Base-by-base conservation (phyloP, 2,329 filamentous ascomycete species). In the Cytospora leucostoma region DNA sequence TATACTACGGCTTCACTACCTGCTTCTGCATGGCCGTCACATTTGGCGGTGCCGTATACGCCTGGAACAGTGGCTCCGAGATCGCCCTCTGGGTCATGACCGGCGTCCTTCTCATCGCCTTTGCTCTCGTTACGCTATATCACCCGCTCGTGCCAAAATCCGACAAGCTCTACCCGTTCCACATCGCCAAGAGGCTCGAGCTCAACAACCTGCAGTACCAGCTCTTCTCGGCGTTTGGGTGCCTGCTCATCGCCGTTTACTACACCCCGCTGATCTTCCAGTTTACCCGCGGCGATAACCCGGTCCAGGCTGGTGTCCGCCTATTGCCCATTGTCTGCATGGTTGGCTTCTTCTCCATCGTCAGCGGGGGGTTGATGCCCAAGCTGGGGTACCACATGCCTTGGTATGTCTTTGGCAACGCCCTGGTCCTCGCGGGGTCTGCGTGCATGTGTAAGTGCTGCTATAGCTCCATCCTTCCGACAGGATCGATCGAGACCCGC, bases 221-320 rank as follows among this genome's bases (percentile, higher is more conserved):
- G 59, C 38, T 65, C 1, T 70, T 70, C 49, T 52, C 68, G 12
- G 57, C 61, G 1, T 67, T 68, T 0, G 70, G 70, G 0, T 63
- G 63, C 13, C 62, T 70, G 37, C 62, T 69, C 6, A 62, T 63
- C 35, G 50, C 65, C 2, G 50, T 76, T 12, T 84, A 81, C 68
- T 83, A 79, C 68, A 78, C 82, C 21, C 81, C 81, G 0, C 68
- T 83, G 1, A 81, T 75, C 68, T 83, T 83, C 70, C 76, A 80
- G 62, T 83, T 82, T 67, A 74, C 74, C 1, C 72, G 70, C 27
- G 75, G 74, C 12, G 80, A 81, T 55, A 71, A 67, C 4, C 70
- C 76, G 0, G 64, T 79, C 4, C 64, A 73, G 35, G 73, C 76
- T 19, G 76, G 72, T 3, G 71, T 79, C 2, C 71, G 75, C 10